Conservation (phyloP, 139 green algal genomes). For the Chlamydomonas eustigma region DNA sequence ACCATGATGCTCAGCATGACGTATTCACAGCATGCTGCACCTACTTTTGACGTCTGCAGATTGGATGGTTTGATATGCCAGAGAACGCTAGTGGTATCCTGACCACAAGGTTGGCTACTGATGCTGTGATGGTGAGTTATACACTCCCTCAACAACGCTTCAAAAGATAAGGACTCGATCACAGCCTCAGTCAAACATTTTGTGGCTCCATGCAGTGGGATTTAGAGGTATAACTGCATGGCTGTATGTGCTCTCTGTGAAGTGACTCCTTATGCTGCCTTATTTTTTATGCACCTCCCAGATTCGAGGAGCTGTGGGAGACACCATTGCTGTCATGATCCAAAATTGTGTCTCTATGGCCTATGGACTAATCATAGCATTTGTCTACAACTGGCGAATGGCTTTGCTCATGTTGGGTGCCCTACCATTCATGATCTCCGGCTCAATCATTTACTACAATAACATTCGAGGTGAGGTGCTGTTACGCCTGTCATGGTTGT, state of each 20-base stretch:
- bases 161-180: no score
- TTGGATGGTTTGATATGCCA: conserved; percentile 43
- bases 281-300: no score
- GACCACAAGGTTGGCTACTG: conserved; percentile 46
- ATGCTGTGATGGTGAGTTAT: conserved; percentile 53
- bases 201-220: no score
- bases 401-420: conserved; percentile 62
- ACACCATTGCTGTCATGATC: conserved; percentile 34
- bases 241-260: no score
- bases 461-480: conserved; percentile 28
- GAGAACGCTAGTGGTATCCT: conserved; percentile 60
- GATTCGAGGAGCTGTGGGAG: conserved; percentile 60
- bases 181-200: no score
- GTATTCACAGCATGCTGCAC: no score
- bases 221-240: no score
- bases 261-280: no score
- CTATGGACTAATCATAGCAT: conserved; percentile 44
- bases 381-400: conserved; percentile 69
- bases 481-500: no score
- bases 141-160: no score
- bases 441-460: conserved; percentile 20
- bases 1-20: no score
- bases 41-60: conserved; percentile 6
- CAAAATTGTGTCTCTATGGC: conserved; percentile 13
- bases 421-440: conserved; percentile 57